Base-by-base conservation (phyloP, 164 flowering plant species). In the Dillenia turbinata region DNA sequence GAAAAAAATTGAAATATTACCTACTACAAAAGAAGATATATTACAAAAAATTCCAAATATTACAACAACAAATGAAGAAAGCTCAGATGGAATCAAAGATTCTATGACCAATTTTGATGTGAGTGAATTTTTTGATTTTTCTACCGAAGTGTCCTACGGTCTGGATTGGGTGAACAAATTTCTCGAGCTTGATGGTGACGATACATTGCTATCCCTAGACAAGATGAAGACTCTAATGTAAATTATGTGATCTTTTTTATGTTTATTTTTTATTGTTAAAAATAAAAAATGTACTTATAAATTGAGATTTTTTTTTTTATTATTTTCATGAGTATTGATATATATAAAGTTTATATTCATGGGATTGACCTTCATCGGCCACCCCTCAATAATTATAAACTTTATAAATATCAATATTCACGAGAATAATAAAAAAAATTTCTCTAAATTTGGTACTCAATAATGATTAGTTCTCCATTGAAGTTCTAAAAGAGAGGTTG, bases 161-260 rank as follows among this genome's bases (percentile, higher is more conserved):
- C 45, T 74, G 51, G 78, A 77, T 1, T 77, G 83, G 83, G 70
- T 72, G 1, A 67, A 59, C 15, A 60, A 69, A 47, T 79, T 74
- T 48, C 71, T 79, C 24, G 73, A 76, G 44, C 64, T 69, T 8
- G 80, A 79, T 24, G n/a, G n/a, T n/a, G 56, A 56, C 14, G 65
- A 62, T 47, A 7, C 52, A 12, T 57, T 51, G 59, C 61, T 61
- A n/a, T 48, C 51, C 47, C 9, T 49, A 63, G 49, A 19, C n/a
- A 9, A 13, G 57, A 19, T 61, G 59, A 70, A 50, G 7, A 12
- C 50, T 14, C 14, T 12, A 5, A 12, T 48, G 14, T 48, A 12
- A 11, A 11, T 12, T 11, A 12, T 48, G 14, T 14, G 13, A 10
- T 11, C n/a, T 14, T 48, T 48, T 48, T 14, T 33, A 33, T 8